Percentiles rank a stretch among this genome's conserved stretches.
These are phyloP conservation scores for Salisapilia sapeloensis DNA, from an alignment of 352 stramenopile genomes.

Conservation along the genomic window DNA sequence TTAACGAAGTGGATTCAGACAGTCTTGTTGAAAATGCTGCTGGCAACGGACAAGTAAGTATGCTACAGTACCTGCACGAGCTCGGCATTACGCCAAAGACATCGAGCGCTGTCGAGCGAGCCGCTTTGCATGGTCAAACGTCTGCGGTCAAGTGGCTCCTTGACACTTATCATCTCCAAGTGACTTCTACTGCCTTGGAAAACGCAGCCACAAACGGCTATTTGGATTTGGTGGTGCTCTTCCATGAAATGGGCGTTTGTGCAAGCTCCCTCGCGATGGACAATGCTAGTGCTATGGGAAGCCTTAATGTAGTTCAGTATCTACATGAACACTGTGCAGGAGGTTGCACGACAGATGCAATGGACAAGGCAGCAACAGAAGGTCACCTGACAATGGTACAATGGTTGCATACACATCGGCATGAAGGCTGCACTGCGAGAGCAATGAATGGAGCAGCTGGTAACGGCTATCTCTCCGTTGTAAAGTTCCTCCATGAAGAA, in stretches of 20 bases:
- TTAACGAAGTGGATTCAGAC: no score
- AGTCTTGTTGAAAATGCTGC: slow-evolving; percentile 55
- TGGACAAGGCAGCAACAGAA: slow-evolving; percentile 36
- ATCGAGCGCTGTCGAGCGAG: no score
- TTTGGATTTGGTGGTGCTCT: no score
- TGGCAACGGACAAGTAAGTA: slow-evolving; percentile 36
- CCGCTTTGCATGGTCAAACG: no score
- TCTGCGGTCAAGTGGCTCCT: no score
- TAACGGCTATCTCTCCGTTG: slow-evolving; percentile 10
- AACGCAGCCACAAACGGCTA: no score
- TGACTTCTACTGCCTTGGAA: no score
- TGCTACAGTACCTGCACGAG: slow-evolving; percentile 32
- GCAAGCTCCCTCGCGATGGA: no score
- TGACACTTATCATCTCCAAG: no score
- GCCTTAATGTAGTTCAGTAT: slow-evolving; percentile 11
- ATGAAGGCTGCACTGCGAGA: slow-evolving; percentile 14
- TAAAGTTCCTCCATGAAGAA: slow-evolving; percentile 16
- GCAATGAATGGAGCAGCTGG: slow-evolving; percentile 15
- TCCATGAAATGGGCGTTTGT: no score
- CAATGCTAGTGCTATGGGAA: no score
- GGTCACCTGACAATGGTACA: slow-evolving; percentile 43
- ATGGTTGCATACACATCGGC: slow-evolving; percentile 33
- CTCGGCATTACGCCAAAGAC: no score
- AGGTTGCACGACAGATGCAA: slow-evolving; percentile 27
- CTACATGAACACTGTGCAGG: slow-evolving; percentile 11